These are phyloP conservation scores for Cryptosporidium felis DNA, from an alignment of 169 alveolate species.

Conservation along the genomic window DNA sequence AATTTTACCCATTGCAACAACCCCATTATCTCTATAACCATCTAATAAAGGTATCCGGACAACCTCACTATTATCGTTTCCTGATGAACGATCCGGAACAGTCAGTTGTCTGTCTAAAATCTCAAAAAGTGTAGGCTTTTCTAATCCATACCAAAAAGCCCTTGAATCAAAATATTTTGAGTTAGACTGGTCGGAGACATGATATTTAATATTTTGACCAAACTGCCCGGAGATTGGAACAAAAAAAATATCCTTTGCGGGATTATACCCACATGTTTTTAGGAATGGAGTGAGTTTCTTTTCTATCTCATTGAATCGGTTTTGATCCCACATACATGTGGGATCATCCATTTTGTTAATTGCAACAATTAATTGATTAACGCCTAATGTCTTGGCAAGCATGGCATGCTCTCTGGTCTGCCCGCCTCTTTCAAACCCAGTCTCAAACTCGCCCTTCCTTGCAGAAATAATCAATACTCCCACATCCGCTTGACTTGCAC, in stretches of 20 bases:
- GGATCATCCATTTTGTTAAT: constrained; percentile 99
- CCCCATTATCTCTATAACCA: constrained; percentile 91
- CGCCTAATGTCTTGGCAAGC: constrained; percentile 97
- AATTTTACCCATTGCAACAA: constrained; percentile 90
- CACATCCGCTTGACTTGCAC: constrained; percentile 99
- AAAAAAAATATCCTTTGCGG: constrained; percentile 88
- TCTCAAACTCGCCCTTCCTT: constrained; percentile 97
- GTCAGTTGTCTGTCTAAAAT: constrained; percentile 76
- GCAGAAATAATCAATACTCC: constrained; percentile 98
- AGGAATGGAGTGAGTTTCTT: constrained; percentile 89
- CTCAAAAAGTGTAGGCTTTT: constrained; percentile 86
- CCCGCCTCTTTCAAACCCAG: constrained; percentile 99
- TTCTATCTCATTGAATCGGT: constrained; percentile 85
- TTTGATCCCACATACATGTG: constrained; percentile 93
- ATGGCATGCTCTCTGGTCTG: constrained; percentile 99
- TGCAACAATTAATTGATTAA: constrained; percentile 93
- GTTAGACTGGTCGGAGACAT: constrained; percentile 76
- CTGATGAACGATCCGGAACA: constrained; percentile 65
- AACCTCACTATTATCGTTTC: constrained; percentile 80
- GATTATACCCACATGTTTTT: constrained; percentile 89
- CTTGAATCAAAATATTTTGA: constrained; percentile 62
- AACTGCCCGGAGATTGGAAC: constrained; percentile 97
- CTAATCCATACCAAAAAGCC: constrained; percentile 81
- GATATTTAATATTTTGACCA: constrained; percentile 93
- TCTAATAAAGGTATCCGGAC: constrained; percentile 89